Base-by-base conservation (phyloP, 495 filamentous ascomycete genomes). In the Glonium stellatum region DNA sequence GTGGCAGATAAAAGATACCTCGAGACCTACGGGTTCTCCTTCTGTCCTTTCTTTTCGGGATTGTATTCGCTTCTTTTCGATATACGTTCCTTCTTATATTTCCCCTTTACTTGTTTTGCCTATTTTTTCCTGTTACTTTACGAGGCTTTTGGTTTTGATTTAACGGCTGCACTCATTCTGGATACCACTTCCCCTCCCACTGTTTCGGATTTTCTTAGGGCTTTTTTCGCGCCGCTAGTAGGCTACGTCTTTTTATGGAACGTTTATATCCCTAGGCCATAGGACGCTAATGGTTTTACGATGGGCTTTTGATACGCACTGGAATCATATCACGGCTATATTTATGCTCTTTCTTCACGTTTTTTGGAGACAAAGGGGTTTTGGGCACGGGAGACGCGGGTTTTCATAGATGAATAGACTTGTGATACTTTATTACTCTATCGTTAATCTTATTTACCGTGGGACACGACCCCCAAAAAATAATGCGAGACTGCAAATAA, bases 1-100 rank as follows among this genome's bases (percentile, higher is more conserved):
- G 57, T 46, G 60, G 57, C 37, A 55, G 57, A 50, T 37, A 59
- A 35, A 59, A 39, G 55, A 27, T 50, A 27, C 6, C 25, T 50
- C 37, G 6, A 9, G 18, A 41, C 44, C 39, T 19, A 18, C 9
- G 4, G n/a, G 23, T 57, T 52, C 35, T 52, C 27, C 31, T 19
- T 52, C 41, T 44, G 46, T 34, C 25, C 13, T n/a, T 39, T 55
- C 31, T 55, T 39, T 55, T 55, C 21, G 2, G 9, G 31, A 25
- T 13, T 3, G 6, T 55, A 15, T 55, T 34, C 23, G 13, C 13
- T 34, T 55, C 39, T 44, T 18, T 44, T 44, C 39, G 39, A 44
- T 44, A 44, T 44, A 44, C 39, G 4, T 44, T 44, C 39, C 18
- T 18, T 18, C 15, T 39, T 39, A 15, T 39, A 13, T 44, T 4